Conservation (phyloP, 164 flowering plant genomes). For the Litsea cubeba region DNA sequence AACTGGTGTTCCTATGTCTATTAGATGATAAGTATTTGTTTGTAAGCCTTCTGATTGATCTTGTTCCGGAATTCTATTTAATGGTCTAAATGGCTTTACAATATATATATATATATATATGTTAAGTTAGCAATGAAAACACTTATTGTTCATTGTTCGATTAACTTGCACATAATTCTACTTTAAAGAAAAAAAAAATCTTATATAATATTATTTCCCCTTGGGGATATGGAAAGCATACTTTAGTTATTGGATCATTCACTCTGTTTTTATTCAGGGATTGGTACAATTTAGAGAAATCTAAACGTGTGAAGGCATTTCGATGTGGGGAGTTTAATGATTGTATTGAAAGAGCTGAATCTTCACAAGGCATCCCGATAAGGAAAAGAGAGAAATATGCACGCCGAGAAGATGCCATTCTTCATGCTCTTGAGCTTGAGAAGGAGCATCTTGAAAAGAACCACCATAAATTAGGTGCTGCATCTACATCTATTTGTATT, state of each 20-base stretch:
- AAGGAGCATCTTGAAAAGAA: conserved; percentile 51
- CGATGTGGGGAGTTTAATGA: conserved; percentile 98
- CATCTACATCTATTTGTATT: conserved; percentile 30
- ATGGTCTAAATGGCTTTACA: too few relatives aligned
- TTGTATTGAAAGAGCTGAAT: conserved; percentile 85
- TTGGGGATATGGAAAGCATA: too few relatives aligned
- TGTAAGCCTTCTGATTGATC: too few relatives aligned
- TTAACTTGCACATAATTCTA: too few relatives aligned
- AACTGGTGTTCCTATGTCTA: too few relatives aligned
- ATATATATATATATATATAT: too few relatives aligned
- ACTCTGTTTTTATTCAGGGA: conserved; percentile 43
- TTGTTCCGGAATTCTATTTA: too few relatives aligned
- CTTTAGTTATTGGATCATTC: background rate
- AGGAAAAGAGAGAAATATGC: conserved; percentile 98
- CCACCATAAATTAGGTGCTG: conserved; percentile 39
- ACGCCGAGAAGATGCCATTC: conserved; percentile 97
- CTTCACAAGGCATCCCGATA: conserved; percentile 65
- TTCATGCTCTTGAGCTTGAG: conserved; percentile 98
- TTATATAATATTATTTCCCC: too few relatives aligned
- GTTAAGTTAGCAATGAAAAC: too few relatives aligned
- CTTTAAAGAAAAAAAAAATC: too few relatives aligned
- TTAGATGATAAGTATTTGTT: too few relatives aligned
- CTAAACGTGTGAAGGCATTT: conserved; percentile 94
- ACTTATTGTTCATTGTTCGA: too few relatives aligned
- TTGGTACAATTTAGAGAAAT: conserved; percentile 97